Conservation (phyloP, 2,329 filamentous ascomycete species). For the Phialophora chinensis region DNA sequence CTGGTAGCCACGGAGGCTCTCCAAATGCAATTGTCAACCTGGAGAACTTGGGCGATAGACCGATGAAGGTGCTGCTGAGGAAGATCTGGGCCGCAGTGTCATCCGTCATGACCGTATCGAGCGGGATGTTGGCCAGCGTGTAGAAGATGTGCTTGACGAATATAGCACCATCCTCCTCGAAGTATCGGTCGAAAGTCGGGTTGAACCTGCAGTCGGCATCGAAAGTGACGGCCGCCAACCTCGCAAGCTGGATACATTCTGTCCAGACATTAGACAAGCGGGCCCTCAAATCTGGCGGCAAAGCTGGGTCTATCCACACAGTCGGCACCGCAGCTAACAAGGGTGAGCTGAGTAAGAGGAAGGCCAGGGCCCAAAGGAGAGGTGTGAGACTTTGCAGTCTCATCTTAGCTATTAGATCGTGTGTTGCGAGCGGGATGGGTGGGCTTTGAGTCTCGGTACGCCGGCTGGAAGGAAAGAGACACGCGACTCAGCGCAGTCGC, state of each 20-base stretch:
- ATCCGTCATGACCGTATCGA: not conserved
- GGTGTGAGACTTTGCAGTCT: not conserved
- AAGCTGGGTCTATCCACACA: not conserved
- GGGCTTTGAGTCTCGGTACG: not conserved
- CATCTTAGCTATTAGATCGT: not conserved
- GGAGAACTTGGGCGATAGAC: not conserved
- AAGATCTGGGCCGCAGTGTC: not conserved
- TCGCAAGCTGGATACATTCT: not conserved
- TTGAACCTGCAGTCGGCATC: not conserved
- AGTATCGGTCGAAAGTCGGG: not conserved
- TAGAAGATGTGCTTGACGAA: slow-evolving; percentile 3
- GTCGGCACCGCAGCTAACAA: not conserved
- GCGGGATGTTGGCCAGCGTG: not conserved
- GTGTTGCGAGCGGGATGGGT: not conserved
- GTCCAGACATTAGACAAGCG: not conserved
- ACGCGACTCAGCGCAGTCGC: not conserved
- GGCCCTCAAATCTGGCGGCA: not conserved
- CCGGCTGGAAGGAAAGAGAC: not conserved
- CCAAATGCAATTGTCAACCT: not conserved
- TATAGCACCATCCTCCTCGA: not conserved
- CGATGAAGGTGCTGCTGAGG: not conserved
- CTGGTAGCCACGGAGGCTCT: not conserved
- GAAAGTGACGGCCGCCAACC: not conserved
- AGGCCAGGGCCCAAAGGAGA: not conserved
- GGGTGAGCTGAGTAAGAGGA: not conserved